phyloP scores from a whole-genome alignment of 441 rosid species.

The Arabidopsis hybrid region DNA sequence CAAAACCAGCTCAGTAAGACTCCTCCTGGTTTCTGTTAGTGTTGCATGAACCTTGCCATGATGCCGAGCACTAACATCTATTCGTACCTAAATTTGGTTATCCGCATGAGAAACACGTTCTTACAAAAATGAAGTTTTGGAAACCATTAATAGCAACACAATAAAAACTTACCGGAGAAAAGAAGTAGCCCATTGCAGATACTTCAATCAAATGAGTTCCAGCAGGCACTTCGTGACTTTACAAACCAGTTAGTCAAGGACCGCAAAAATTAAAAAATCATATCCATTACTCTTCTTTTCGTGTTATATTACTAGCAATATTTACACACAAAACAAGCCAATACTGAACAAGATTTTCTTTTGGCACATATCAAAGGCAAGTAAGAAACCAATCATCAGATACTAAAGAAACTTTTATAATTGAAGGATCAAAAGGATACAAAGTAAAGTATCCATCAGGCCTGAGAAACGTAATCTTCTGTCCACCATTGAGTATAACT shows the following conservation, averaged over 20 bases:
- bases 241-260: slow-evolving; percentile 59
- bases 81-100: slow-evolving; percentile 66
- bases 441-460: slow-evolving; percentile 98
- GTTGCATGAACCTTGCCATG: slow-evolving; percentile 97
- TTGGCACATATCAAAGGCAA: background rate
- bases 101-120: slow-evolving; percentile 12
- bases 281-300: slow-evolving; percentile 18
- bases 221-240: slow-evolving; percentile 80
- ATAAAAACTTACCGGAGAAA: slow-evolving; percentile 78
- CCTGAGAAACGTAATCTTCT: slow-evolving; percentile 70
- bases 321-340: background rate
- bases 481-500: slow-evolving; percentile 91
- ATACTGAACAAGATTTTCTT: background rate
- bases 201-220: slow-evolving; percentile 99
- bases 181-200: slow-evolving; percentile 82
- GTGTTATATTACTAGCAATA: background rate
- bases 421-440: slow-evolving; percentile 57
- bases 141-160: slow-evolving; percentile 11
- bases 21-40: slow-evolving; percentile 87
- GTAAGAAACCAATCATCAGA: background rate
- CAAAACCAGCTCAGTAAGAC: slow-evolving; percentile 83
- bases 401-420: background rate
- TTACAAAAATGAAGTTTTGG: slow-evolving; percentile 8
- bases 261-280: slow-evolving; percentile 5
- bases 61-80: slow-evolving; percentile 97